phyloP scores from a whole-genome alignment of 1,284 basidiomycete species.

The Trichosporon sp. region DNA sequence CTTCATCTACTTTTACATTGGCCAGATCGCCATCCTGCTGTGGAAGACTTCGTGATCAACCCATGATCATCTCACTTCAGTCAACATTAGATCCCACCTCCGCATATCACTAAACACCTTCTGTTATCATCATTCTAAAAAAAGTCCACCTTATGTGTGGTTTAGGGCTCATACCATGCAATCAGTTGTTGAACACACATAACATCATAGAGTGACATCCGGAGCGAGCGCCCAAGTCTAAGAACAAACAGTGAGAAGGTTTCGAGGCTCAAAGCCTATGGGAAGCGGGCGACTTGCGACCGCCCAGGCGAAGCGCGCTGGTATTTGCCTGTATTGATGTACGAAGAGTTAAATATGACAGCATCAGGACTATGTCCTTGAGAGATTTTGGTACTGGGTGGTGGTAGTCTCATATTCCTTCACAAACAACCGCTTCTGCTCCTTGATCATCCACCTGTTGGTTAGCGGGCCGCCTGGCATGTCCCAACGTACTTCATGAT shows the following conservation, averaged over 20 bases:
- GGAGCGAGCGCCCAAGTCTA: background rate
- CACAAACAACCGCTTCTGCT: slow-evolving; percentile 48
- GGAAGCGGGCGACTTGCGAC: background rate
- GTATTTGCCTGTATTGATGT: background rate
- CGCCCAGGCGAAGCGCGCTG: background rate
- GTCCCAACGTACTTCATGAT: slow-evolving; percentile 65
- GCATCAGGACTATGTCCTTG: slow-evolving; percentile 35
- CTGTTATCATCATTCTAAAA: background rate
- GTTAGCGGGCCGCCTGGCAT: slow-evolving; percentile 8
- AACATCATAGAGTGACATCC: slow-evolving; percentile 1
- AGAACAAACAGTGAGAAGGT: background rate
- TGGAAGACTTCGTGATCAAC: slow-evolving; percentile 70
- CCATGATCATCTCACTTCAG: too few relatives aligned
- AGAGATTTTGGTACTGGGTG: slow-evolving; percentile 47
- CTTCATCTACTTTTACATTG: slow-evolving; percentile 95
- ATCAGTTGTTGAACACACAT: background rate
- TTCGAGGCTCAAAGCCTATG: background rate
- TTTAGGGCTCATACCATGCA: slow-evolving; percentile 1
- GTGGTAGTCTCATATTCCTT: slow-evolving; percentile 50
- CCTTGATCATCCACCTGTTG: slow-evolving; percentile 49
- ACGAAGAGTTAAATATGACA: background rate
- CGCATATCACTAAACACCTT: background rate
- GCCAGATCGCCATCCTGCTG: slow-evolving; percentile 79
- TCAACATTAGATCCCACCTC: background rate
- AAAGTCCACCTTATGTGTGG: background rate